Base-by-base conservation (phyloP, 108 stramenopile genomes). In the Heterococcus sp. region DNA sequence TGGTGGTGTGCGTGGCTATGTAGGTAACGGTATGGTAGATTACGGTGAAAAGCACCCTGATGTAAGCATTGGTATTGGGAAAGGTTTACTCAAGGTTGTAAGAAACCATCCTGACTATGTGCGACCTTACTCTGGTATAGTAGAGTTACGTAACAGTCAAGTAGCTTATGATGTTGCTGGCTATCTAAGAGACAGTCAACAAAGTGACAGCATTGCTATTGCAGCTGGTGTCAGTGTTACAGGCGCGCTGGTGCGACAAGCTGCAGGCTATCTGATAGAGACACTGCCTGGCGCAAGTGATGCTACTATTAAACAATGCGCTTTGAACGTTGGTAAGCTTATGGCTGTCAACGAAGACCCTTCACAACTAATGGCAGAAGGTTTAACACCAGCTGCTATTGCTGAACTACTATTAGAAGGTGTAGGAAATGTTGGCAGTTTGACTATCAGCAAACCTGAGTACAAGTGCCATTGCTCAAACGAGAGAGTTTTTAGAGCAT, bases 381-480 rank as follows among this genome's bases (percentile, higher is more conserved):
- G 76, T 3, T 35, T 70, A 36, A 78, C 76, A 2, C 76, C 76
- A 11, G 39, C 66, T 30, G 32, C 68, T 35, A 70, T 78, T 33
- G 76, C 69, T 2, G 76, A 78, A 30, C 27, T 69, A 38, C 76
- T 78, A 63, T 69, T 78, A 3, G 76, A 78, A 29, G 76, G 76
- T 0, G 26, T 78, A 34, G 76, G 76, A 30, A 74, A 74, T 8
- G 71, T 82, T 37, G 37, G 65, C n/a, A 73, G 65, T 8, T 32
- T 73, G 2, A 68, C 73, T 8, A 66, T 73, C 67, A 82, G 38
- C 65, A 34, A 65, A 3, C 81, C 81, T 32, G 67, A 63, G 38
- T 82, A 74, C 68, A 32, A 38, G 67, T 82, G 81, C 68, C 72
- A 73, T 68, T 82, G 81, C 81, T 82, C 81, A 1, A 68, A 66